Evolutionary conservation across 257 asterid species (phyloP).

Genomic region (Gentiana dahurica): DNA sequence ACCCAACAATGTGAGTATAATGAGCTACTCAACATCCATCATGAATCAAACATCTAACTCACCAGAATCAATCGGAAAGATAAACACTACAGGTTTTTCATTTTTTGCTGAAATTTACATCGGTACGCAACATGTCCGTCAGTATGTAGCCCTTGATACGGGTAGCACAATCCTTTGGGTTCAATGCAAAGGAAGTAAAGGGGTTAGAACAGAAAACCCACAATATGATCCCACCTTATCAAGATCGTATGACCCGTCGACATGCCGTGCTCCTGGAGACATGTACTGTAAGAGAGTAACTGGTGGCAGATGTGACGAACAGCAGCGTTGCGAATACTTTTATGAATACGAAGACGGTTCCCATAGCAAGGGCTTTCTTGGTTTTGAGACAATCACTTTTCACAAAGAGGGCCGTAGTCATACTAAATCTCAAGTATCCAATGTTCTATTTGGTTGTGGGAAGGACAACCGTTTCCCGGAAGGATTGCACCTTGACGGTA

Average conservation of each 20-base stretch:
- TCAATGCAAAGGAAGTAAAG: neutral
- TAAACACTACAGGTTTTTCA: too few species aligned
- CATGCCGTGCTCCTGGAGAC: neutral
- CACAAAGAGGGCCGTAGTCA: neutral
- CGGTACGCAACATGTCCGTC: neutral
- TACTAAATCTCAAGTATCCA: neutral
- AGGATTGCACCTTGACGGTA: neutral
- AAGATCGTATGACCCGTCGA: neutral
- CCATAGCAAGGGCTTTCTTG: neutral
- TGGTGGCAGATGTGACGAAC: neutral
- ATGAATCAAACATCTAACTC: too few species aligned
- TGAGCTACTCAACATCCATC: too few species aligned
- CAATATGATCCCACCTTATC: slow-evolving; percentile 8
- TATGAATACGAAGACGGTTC: neutral
- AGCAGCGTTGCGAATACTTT: neutral
- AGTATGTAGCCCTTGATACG: neutral
- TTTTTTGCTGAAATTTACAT: neutral
- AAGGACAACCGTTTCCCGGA: neutral
- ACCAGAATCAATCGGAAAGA: too few species aligned
- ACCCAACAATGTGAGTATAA: too few species aligned
- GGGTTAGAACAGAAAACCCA: neutral
- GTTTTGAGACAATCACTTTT: neutral
- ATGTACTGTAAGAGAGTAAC: neutral
- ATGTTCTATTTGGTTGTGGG: neutral
- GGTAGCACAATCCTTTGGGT: neutral